Evolutionary conservation across 2,329 filamentous ascomycete genomes (phyloP), one percentile per base, ranked within the genome.

Genomic region (Hyphodiscus sp.): DNA sequence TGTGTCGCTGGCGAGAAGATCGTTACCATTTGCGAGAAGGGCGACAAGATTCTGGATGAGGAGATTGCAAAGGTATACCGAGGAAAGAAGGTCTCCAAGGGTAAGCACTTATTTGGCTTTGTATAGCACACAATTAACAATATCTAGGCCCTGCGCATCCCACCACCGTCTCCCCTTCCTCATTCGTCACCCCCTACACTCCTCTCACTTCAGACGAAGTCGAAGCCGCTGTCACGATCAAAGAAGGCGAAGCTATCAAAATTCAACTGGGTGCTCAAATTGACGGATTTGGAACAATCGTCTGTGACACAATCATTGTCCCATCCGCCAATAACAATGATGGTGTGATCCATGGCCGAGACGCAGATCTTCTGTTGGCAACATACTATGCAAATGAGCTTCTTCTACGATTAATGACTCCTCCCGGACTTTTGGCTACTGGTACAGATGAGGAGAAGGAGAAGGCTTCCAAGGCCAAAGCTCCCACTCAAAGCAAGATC

Each of bases 241-340:
- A 96, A 76, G 80, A 86, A 49, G 87, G 85, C 58, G 94, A 99
- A 76, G 76, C 89, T 58, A 81, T 96, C 75, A 99, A 99, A 83
- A 94, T 99, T 71, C 94, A 99, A 76, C 83, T 99, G n/a, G 94
- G 94, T 68, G 94, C 94, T 50, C 94, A 99, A 76, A 96, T 99
- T 60, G 90, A 97, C 75, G 94, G 94, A 51, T 95, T 97, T 68
- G 91, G 90, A 65, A 88, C 92, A 63, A 96, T 99, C 69, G 89
- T 96, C 65, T 96, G 94, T 75, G 88, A 96, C 74, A 95, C 90
- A 56, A 79, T 97, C 63, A 72, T 96, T 55, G 86, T 95, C 49
- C 77, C 78, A 47, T 71, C 79, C 59, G 77, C 78, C 65, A 81
- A 82, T 57, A 78, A 82, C 64, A 73, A 80, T 49, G 75, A 80